Conservation (phyloP, 1,139 yeast species). For the Lodderomyces beijingensis region DNA sequence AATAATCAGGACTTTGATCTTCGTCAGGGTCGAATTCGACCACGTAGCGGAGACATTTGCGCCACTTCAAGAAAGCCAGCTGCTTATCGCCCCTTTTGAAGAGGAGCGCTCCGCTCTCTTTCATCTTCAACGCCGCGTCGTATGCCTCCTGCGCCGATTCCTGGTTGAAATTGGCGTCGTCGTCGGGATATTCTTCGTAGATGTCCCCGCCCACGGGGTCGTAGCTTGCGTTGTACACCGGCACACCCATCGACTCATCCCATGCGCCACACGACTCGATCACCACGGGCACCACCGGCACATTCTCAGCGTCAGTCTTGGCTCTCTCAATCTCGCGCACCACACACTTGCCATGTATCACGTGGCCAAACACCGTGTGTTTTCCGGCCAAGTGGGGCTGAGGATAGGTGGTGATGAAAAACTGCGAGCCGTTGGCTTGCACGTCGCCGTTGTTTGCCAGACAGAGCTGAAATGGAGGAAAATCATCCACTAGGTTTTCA, state of each 20-base stretch:
- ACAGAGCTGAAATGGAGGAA: conserved; percentile 54
- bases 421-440: conserved; percentile 67
- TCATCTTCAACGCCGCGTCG: conserved; percentile 50
- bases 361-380: conserved; percentile 74
- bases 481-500: conserved; percentile 50
- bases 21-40: conserved; percentile 69
- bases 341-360: conserved; percentile 62
- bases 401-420: conserved; percentile 70
- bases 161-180: conserved; percentile 53
- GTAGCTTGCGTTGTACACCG: conserved; percentile 59
- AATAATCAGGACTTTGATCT: conserved; percentile 57
- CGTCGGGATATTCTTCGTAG: conserved; percentile 74
- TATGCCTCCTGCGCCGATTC: conserved; percentile 54
- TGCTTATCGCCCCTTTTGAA: conserved; percentile 48
- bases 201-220: conserved; percentile 61
- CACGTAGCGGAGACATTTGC: conserved; percentile 59
- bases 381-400: conserved; percentile 72
- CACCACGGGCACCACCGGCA: conserved; percentile 43
- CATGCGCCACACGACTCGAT: conserved; percentile 67
- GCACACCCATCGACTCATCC: conserved; percentile 48
- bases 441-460: conserved; percentile 65
- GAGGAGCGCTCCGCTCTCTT: conserved; percentile 60
- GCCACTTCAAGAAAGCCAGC: conserved; percentile 57
- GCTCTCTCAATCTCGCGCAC: conserved; percentile 60
- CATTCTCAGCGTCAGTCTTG: conserved; percentile 37